Base-by-base conservation (phyloP, 352 stramenopile species). In the Hyaloperonospora arabidopsidis region DNA sequence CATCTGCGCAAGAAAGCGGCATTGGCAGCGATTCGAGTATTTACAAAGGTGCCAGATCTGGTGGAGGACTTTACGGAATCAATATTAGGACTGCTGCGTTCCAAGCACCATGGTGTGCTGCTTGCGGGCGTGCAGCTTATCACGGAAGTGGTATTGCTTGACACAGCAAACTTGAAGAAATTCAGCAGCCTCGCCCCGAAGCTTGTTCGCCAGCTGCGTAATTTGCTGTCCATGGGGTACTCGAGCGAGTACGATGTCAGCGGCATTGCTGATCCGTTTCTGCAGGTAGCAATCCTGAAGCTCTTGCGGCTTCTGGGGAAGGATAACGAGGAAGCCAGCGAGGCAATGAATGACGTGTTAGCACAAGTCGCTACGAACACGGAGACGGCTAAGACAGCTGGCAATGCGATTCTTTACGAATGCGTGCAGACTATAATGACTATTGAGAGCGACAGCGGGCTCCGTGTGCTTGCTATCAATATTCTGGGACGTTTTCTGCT, bases 341-440 rank as follows among this genome's bases (percentile, higher is more conserved):
- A 93, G 45, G 81, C 81, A 2, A 94, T 93, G 84, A 99, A 98
- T 70, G 97, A 99, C 76, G 90, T 99, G 17, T 83, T 99, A 4
- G 95, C 96, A 2, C 94, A 99, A 79, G 96, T 99, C 32, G 97
- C 97, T n/a, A 99, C 96, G n/a, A 99, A 99, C 76, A 99, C 97
- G 11, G 96, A 99, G 68, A 98, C 95, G 8, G 93, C 93, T 36
- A 98, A 99, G 69, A 99, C 97, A 67, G 93, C 97, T n/a, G 97
- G 97, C 29, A 99, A 99, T 72, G 96, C 93, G 17, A 97, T 98
- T 43, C 73, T 99, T 54, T 99, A 99, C 73, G 96, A 99, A 74
- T 98, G 95, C 62, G 97, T 99, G 21, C 90, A 97, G 56, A 99
- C 95, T 4, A 99, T 99, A 67, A 98, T 99, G 94, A 81, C 82